Evolutionary conservation across 192 early-diverging fungal species (phyloP), one percentile per base, ranked within the genome.

Genomic region (Coemansia sp.): DNA sequence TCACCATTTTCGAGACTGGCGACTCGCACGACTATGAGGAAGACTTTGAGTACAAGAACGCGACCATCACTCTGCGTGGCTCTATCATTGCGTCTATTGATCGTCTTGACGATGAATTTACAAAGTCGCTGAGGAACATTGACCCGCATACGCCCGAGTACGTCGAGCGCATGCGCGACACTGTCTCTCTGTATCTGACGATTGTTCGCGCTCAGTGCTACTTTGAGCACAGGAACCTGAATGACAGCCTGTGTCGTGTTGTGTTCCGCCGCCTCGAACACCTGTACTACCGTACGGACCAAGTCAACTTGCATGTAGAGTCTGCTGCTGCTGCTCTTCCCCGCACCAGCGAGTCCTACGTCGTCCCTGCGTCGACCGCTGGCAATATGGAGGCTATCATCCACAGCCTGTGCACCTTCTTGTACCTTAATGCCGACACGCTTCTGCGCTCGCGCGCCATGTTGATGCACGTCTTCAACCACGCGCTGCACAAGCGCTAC

Each of bases 121-220:
- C 87, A 66, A 92, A 93, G 79, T 92, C 95, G 26, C 87, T 99
- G 43, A 95, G 96, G 75, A 88, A 89, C 73, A 95, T 95, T 70
- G 97, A 99, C 83, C 96, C 96, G 60, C 94, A 97, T 76, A 93
- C 95, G 37, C 91, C 91, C 57, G 95, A 99, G 65, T 99, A 98
- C 69, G 87, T 98, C 62, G 93, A 91, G 62, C 91, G 97, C 53
- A 88, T 99, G 66, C 86, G 90, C 59, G 95, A 98, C 79, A 92
- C 98, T 60, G 88, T 90, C 31, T 71, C 85, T 18, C 80, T 97
- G 34, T 99, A 98, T 66, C 86, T 87, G 37, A 84, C 94, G 16
- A 91, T 98, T 63, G 90, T 94, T 24, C 93, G 96, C 43, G 80
- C 92, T 16, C 92, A 94, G 79, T 76, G 71, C 64, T 97, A 97